Evolutionary conservation across 1,139 yeast species (phyloP).

Genomic region (Pneumocystis carinii): DNA sequence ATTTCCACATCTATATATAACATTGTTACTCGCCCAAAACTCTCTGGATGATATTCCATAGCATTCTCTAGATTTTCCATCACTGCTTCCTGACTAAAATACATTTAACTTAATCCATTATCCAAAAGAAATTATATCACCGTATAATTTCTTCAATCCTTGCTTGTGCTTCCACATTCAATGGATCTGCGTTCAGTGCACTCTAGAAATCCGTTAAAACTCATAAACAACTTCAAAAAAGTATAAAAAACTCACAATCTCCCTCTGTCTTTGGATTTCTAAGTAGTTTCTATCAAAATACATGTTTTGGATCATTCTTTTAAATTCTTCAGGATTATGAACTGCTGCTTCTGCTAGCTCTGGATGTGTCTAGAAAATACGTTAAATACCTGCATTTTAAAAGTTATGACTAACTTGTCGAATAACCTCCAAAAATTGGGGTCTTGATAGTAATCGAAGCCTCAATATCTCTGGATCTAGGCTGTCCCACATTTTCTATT

Average conservation of each 20-base stretch:
- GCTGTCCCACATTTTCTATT: background rate
- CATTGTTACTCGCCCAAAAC: slow-evolving; percentile 72
- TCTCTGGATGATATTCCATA: slow-evolving; percentile 73
- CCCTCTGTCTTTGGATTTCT: slow-evolving; percentile 1
- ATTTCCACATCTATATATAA: slow-evolving; percentile 62
- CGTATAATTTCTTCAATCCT: slow-evolving; percentile 54
- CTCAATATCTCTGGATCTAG: slow-evolving; percentile 23
- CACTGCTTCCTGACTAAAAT: slow-evolving; percentile 34
- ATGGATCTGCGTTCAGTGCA: slow-evolving; percentile 47
- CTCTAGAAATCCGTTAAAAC: slow-evolving; percentile 12
- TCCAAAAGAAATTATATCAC: slow-evolving; percentile 23
- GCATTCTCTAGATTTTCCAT: slow-evolving; percentile 70
- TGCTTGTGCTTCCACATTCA: slow-evolving; percentile 56
- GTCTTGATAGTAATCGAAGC: slow-evolving; percentile 20
- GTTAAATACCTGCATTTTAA: background rate
- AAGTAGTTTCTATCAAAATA: background rate
- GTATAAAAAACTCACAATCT: background rate
- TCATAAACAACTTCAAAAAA: background rate
- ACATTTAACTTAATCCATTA: background rate
- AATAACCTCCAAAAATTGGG: slow-evolving; percentile 5
- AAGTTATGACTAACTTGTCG: background rate
- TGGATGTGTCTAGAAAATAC: slow-evolving; percentile 19
- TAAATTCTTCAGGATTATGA: slow-evolving; percentile 41
- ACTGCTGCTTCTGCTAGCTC: slow-evolving; percentile 27
- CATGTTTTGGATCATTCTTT: slow-evolving; percentile 26